Evolutionary conservation across 2,329 filamentous ascomycete genomes (phyloP).

Genomic region (Sporothrix brasiliensis): DNA sequence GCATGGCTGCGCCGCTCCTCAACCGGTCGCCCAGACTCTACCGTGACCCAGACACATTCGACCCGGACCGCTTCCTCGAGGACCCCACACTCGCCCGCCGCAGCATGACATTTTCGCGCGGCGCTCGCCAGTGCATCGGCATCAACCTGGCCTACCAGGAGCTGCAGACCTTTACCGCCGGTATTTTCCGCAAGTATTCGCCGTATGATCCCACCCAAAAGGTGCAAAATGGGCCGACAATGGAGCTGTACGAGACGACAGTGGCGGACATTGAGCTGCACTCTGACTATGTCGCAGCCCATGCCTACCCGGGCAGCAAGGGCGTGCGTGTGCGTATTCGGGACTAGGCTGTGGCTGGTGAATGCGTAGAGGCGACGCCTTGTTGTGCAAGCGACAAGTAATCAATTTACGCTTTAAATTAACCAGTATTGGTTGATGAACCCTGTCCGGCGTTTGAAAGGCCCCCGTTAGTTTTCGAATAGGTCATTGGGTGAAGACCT

Average conservation of each 20-base stretch:
- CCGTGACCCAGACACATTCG: conserved; percentile 17
- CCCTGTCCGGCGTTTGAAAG: neutral
- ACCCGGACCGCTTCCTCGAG: conserved; percentile 5
- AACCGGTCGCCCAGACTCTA: conserved; percentile 12
- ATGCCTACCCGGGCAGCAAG: conserved; percentile 8
- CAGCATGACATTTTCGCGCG: conserved; percentile 17
- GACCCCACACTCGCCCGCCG: conserved; percentile 10
- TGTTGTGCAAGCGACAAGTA: no score
- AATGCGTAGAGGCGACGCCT: no score
- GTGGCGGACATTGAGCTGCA: conserved; percentile 4
- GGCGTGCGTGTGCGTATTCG: conserved; percentile 17
- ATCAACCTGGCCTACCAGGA: conserved; percentile 26
- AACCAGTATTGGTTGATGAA: no score
- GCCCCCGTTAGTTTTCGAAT: neutral
- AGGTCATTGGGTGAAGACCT: neutral
- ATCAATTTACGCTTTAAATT: no score
- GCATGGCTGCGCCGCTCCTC: conserved; percentile 9
- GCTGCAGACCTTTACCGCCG: conserved; percentile 14
- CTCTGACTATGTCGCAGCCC: conserved; percentile 1
- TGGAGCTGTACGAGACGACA: conserved; percentile 22
- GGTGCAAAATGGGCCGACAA: neutral
- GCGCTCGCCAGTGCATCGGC: conserved; percentile 22
- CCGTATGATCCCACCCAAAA: neutral
- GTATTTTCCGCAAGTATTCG: conserved; percentile 19
- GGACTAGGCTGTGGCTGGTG: neutral